Conservation (phyloP, 495 filamentous ascomycete genomes). For the Trichocladium uniseriatum region DNA sequence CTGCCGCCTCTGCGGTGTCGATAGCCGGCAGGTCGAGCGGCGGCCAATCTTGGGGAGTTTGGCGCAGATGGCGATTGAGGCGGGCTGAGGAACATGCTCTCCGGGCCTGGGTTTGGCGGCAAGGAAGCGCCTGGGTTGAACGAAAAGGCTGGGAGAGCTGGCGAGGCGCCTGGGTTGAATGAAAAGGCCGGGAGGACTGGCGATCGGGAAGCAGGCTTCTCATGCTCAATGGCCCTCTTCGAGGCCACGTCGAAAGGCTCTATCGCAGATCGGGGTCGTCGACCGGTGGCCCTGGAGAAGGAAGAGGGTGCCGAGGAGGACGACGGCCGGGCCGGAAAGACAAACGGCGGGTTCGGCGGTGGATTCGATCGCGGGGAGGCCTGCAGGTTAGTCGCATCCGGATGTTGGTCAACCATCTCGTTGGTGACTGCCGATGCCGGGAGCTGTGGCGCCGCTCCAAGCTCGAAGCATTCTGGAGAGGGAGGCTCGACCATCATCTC, state of each 20-base stretch:
- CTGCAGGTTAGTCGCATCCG: constrained; percentile 19
- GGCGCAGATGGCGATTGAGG: constrained; percentile 32
- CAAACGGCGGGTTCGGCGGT: constrained; percentile 61
- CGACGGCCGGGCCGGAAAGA: constrained; percentile 49
- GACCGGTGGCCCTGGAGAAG: constrained; percentile 34
- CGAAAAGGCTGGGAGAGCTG: constrained; percentile 51
- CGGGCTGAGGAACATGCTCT: constrained; percentile 33
- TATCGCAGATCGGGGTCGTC: constrained; percentile 41
- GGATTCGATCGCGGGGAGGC: constrained; percentile 37
- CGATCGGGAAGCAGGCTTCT: constrained; percentile 21
- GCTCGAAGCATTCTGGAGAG: constrained; percentile 21
- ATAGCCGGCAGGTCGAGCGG: constrained; percentile 39
- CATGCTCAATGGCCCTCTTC: constrained; percentile 11
- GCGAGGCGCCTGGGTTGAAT: constrained; percentile 51
- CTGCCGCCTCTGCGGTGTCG: constrained; percentile 63
- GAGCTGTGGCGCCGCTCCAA: constrained; percentile 8
- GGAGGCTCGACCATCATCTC: constrained; percentile 28
- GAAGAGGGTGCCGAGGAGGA: constrained; percentile 40
- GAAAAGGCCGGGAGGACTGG: constrained; percentile 52
- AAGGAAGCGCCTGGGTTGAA: constrained; percentile 50
- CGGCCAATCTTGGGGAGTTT: constrained; percentile 33
- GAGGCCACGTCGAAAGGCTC: constrained; percentile 23
- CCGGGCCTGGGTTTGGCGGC: constrained; percentile 12
- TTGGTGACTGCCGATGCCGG: background rate
- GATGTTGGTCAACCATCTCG: constrained; percentile 15